These are phyloP conservation scores for Dryadomyces quercus-mongolicae DNA, from an alignment of 2,329 filamentous ascomycete species.

Conservation along the genomic window DNA sequence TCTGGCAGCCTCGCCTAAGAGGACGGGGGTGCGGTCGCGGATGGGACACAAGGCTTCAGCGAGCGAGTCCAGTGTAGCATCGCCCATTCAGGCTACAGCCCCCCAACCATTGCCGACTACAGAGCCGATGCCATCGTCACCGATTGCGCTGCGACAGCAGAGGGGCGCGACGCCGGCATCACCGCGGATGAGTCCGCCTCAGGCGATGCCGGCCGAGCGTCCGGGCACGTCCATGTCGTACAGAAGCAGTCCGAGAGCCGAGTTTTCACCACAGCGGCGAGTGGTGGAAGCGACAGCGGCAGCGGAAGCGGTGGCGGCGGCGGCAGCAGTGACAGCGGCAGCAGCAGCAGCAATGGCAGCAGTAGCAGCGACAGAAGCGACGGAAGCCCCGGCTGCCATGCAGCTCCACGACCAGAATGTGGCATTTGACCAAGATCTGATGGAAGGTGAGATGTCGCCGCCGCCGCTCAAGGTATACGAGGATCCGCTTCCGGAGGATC, in stretches of 20 bases:
- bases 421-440: slow-evolving; percentile 1
- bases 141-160: background rate
- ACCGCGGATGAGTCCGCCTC: background rate
- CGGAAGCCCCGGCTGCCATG: too few species aligned
- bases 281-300: too few species aligned
- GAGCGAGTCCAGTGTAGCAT: slow-evolving; percentile 37
- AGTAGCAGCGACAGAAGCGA: too few species aligned
- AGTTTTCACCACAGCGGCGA: too few species aligned
- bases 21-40: slow-evolving; percentile 30
- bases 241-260: too few species aligned
- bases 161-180: background rate
- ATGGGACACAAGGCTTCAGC: slow-evolving; percentile 35
- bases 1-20: slow-evolving; percentile 40
- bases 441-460: slow-evolving; percentile 17
- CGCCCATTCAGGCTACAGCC: slow-evolving; percentile 24
- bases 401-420: slow-evolving; percentile 36
- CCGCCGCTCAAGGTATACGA: slow-evolving; percentile 46
- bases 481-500: slow-evolving; percentile 43
- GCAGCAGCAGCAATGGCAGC: too few species aligned
- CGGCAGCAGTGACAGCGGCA: too few species aligned
- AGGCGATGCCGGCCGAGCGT: too few species aligned
- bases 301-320: too few species aligned
- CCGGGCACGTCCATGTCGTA: too few species aligned
- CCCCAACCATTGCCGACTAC: background rate
- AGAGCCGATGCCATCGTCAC: background rate